A percentile compares a stretch with the other conserved stretches of the same genome.
phyloP scores from a whole-genome alignment of 495 filamentous ascomycete genomes.

The Letharia columbiana region DNA sequence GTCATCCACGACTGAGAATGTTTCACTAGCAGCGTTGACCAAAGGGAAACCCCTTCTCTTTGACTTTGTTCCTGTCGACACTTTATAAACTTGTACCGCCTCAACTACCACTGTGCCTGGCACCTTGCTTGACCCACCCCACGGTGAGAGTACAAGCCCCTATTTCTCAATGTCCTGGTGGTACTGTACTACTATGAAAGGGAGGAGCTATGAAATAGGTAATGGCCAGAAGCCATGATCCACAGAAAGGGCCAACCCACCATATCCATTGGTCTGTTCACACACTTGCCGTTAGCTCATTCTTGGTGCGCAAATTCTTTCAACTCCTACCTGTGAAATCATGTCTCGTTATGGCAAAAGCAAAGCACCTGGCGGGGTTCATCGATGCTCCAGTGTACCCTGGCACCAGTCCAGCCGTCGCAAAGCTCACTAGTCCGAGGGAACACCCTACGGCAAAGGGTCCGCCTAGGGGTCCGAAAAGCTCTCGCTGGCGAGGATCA shows the following conservation, averaged over 20 bases:
- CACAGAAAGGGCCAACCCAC: constrained; percentile 19
- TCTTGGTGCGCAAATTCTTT: neutral
- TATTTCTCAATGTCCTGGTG: neutral
- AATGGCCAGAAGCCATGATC: constrained; percentile 8
- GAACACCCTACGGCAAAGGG: constrained; percentile 46
- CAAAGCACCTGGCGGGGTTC: constrained; percentile 17
- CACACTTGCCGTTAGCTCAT: constrained; percentile 1
- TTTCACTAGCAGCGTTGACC: too few species aligned
- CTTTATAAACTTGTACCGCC: neutral
- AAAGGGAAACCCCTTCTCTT: too few species aligned
- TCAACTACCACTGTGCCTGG: neutral
- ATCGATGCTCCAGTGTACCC: constrained; percentile 19
- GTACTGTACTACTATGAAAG: constrained; percentile 11
- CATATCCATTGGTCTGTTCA: constrained; percentile 20
- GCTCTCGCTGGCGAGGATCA: constrained; percentile 44
- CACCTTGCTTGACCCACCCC: neutral
- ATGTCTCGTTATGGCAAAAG: constrained; percentile 14
- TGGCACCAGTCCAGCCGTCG: constrained; percentile 22
- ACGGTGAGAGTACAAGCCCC: neutral
- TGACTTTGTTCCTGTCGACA: too few species aligned
- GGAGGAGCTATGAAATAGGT: constrained; percentile 14
- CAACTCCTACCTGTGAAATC: constrained; percentile 12
- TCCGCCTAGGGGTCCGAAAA: constrained; percentile 43
- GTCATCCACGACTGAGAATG: too few species aligned
- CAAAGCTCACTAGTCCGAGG: constrained; percentile 39